Conservation (phyloP, 441 rosid species). For the Erysimum pusillum region DNA sequence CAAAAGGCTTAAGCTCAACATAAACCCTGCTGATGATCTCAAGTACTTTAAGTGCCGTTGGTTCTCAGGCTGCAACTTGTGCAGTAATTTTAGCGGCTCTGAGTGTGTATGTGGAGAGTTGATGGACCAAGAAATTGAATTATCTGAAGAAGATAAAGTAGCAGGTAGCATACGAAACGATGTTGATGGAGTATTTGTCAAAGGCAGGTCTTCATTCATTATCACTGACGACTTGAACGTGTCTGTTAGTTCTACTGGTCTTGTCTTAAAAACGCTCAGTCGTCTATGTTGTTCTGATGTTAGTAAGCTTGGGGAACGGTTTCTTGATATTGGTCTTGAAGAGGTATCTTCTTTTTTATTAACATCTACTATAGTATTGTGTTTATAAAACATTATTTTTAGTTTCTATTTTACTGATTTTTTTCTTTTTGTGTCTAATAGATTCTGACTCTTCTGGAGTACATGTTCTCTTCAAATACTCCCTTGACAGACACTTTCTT, state of each 20-base stretch:
- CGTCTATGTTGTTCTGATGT: constrained; percentile 20
- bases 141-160: not conserved
- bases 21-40: constrained; percentile 26
- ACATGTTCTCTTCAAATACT: constrained; percentile 5
- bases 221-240: constrained; percentile 28
- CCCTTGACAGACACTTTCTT: constrained; percentile 34
- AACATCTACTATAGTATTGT: not conserved
- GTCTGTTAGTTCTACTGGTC: not conserved
- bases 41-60: not conserved
- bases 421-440: not conserved
- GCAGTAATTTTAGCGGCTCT: constrained; percentile 16
- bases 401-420: not conserved
- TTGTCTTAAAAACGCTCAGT: not conserved
- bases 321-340: constrained; percentile 11
- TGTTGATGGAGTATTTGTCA: constrained; percentile 13
- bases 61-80: not conserved
- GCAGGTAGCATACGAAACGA: not conserved
- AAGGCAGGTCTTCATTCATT: constrained; percentile 6
- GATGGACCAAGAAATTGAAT: not conserved
- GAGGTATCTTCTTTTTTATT: not conserved
- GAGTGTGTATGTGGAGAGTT: not conserved
- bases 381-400: too few species aligned
- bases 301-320: constrained; percentile 19
- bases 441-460: constrained; percentile 4
- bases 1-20: constrained; percentile 30